A percentile compares a stretch with the other conserved stretches of the same genome.
Conservation (phyloP, 129 eudicot species). For the Cynara cardunculus region DNA sequence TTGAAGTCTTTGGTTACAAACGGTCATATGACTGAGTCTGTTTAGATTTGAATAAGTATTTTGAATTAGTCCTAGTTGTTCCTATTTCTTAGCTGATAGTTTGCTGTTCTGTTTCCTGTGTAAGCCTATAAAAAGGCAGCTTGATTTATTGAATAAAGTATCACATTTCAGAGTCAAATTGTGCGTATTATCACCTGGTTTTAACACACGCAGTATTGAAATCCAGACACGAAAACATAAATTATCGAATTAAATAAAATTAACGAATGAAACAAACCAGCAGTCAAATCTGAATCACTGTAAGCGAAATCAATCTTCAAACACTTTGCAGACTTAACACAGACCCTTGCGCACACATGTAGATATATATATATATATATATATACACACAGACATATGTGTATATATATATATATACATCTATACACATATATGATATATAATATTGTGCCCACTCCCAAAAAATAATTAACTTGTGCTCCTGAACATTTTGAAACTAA, state of each 20-base stretch:
- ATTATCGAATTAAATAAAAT: neutral
- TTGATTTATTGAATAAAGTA: too few species aligned
- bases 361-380: neutral
- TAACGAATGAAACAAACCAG: slow-evolving; percentile 10
- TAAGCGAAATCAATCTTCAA: slow-evolving; percentile 9
- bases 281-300: slow-evolving; percentile 19
- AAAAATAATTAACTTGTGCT: neutral
- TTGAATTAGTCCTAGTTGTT: too few species aligned
- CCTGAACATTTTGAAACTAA: neutral
- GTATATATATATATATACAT: neutral
- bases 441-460: neutral
- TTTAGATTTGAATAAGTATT: too few species aligned
- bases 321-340: slow-evolving; percentile 3
- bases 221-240: neutral
- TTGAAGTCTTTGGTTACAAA: too few species aligned
- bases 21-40: too few species aligned
- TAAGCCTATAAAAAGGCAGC: too few species aligned
- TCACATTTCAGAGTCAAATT: too few species aligned
- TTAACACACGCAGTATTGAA: neutral
- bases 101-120: too few species aligned
- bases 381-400: neutral
- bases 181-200: too few species aligned
- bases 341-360: neutral
- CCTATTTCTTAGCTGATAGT: too few species aligned
- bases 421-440: neutral